Percentiles rank a stretch among this genome's conserved stretches.
Evolutionary conservation across 2,329 filamentous ascomycete species (phyloP).

Genomic region (Pseudocercospora musae): DNA sequence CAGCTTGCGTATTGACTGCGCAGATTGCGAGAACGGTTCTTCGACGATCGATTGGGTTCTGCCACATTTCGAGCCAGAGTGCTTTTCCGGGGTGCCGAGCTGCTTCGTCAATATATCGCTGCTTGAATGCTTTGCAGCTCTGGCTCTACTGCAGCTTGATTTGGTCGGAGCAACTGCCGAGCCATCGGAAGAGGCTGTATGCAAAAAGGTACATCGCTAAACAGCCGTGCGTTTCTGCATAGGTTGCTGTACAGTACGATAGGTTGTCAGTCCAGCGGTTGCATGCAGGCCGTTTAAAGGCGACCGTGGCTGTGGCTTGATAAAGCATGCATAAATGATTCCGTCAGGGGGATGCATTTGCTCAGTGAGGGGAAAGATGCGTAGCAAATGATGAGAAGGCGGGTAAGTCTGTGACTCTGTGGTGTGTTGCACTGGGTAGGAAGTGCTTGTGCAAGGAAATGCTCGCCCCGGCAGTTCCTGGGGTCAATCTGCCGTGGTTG

Average conservation of each 20-base stretch:
- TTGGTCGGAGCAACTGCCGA: slow-evolving; percentile 17
- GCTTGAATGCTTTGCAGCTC: slow-evolving; percentile 31
- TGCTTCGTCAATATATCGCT: slow-evolving; percentile 36
- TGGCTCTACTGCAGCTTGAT: slow-evolving; percentile 14
- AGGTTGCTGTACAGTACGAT: background rate
- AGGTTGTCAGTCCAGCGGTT: background rate
- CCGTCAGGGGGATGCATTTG: background rate
- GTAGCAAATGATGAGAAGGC: background rate
- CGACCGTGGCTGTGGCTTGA: background rate
- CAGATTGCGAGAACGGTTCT: slow-evolving; percentile 37
- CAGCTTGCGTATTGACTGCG: slow-evolving; percentile 38
- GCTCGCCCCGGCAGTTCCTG: background rate
- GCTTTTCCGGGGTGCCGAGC: slow-evolving; percentile 31
- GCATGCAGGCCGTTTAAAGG: background rate
- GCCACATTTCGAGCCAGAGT: slow-evolving; percentile 38
- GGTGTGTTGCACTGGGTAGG: no score
- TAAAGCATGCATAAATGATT: slow-evolving; percentile 1
- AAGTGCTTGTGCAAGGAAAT: background rate
- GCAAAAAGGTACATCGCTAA: background rate
- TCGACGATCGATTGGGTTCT: slow-evolving; percentile 34
- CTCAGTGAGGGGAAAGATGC: background rate
- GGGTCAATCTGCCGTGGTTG: background rate
- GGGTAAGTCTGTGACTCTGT: background rate
- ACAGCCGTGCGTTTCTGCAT: background rate
- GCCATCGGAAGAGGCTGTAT: background rate